These are phyloP conservation scores for Thoreauomyces humboldtii DNA, from an alignment of 192 early-diverging fungal genomes.

Conservation along the genomic window DNA sequence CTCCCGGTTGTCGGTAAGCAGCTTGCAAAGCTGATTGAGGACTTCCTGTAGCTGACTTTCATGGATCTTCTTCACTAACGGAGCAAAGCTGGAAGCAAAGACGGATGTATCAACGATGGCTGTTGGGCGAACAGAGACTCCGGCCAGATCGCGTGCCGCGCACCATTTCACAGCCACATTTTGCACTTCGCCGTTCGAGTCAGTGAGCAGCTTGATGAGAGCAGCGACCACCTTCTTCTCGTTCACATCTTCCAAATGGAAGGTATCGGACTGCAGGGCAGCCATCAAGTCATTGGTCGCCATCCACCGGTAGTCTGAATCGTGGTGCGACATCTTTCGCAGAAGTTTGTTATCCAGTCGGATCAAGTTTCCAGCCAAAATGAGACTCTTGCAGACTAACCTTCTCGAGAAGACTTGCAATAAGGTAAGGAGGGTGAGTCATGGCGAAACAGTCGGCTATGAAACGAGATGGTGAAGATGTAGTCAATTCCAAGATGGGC, in stretches of 20 bases:
- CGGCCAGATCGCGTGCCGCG: slow-evolving; percentile 18
- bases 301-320: slow-evolving; percentile 88
- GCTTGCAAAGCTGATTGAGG: slow-evolving; percentile 66
- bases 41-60: slow-evolving; percentile 67
- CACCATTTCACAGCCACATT: slow-evolving; percentile 74
- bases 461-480: too few species aligned
- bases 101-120: slow-evolving; percentile 20
- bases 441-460: too few species aligned
- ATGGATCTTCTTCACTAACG: slow-evolving; percentile 72
- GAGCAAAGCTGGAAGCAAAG: slow-evolving; percentile 72
- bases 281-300: slow-evolving; percentile 75
- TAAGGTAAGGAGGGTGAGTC: slow-evolving; percentile 67
- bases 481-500: too few species aligned
- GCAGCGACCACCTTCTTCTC: slow-evolving; percentile 50
- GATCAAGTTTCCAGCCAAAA: neutral
- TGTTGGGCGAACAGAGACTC: too few species aligned
- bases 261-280: slow-evolving; percentile 62
- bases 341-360: neutral
- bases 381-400: slow-evolving; percentile 33
- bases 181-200: slow-evolving; percentile 85
- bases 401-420: slow-evolving; percentile 70
- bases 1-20: slow-evolving; percentile 56
- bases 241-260: slow-evolving; percentile 53
- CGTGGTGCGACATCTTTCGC: slow-evolving; percentile 47
- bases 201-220: slow-evolving; percentile 64